Evolutionary conservation across 768 basidiomycete species (phyloP).

Genomic region (Boletus pseudo-olivaceus): DNA sequence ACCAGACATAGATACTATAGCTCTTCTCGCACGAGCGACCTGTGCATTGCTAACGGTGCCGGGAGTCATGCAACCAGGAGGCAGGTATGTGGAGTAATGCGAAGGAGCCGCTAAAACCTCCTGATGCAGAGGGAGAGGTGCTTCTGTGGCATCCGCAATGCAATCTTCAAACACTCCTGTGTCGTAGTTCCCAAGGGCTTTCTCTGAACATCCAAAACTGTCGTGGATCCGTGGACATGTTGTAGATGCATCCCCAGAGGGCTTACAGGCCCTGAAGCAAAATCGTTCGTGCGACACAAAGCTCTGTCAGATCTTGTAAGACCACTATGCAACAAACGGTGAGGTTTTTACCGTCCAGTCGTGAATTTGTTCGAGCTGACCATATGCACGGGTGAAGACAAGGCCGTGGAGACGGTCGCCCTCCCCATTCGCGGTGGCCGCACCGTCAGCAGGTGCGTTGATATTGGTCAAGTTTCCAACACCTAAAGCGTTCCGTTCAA

Average conservation of each 20-base stretch:
- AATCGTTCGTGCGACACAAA: constrained; percentile 59
- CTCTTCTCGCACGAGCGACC: constrained; percentile 29
- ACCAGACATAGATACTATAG: constrained; percentile 12
- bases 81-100: constrained; percentile 54
- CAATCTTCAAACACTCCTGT: constrained; percentile 49
- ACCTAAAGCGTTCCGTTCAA: constrained; percentile 41
- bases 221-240: constrained; percentile 62
- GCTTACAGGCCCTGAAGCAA: constrained; percentile 71
- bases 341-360: constrained; percentile 62
- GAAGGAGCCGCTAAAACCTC: constrained; percentile 53
- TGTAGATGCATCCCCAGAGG: constrained; percentile 43
- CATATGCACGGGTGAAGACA: constrained; percentile 73
- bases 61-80: constrained; percentile 55
- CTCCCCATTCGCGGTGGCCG: constrained; percentile 52
- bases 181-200: constrained; percentile 53
- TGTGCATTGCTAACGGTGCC: constrained; percentile 50
- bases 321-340: constrained; percentile 2
- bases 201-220: constrained; percentile 57
- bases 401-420: constrained; percentile 64
- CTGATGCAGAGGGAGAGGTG: constrained; percentile 63
- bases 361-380: constrained; percentile 51
- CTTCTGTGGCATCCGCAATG: constrained; percentile 48
- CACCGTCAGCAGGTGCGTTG: constrained; percentile 59
- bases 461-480: constrained; percentile 62
- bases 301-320: constrained; percentile 39